Evolutionary conservation across 2,329 filamentous ascomycete species (phyloP).

Genomic region (Aurifilum marmelostoma): DNA sequence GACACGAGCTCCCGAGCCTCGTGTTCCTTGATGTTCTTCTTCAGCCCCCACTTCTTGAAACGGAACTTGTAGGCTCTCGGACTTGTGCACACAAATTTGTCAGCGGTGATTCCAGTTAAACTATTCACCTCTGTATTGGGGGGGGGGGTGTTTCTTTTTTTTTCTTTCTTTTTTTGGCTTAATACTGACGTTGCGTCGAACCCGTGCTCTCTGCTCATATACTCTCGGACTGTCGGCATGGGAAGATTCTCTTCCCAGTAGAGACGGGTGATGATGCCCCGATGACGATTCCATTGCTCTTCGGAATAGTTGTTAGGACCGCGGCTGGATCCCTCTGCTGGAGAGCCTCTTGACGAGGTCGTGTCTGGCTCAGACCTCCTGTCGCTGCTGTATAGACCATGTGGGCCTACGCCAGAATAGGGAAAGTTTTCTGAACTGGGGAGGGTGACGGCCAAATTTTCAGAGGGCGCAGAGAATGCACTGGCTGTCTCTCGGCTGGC

Average conservation of each 20-base stretch:
- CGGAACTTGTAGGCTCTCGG: slow-evolving; percentile 13
- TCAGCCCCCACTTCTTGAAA: slow-evolving; percentile 12
- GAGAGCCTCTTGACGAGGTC: not conserved
- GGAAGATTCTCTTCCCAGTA: slow-evolving; percentile 12
- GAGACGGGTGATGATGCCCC: not conserved
- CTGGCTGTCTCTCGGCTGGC: not conserved
- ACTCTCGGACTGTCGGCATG: slow-evolving; percentile 13
- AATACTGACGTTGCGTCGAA: slow-evolving; percentile 10
- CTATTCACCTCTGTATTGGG: too few species aligned
- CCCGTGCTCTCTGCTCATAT: not conserved
- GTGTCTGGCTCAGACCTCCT: not conserved
- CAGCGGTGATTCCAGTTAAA: not conserved
- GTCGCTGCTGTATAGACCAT: not conserved
- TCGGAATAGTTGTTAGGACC: not conserved
- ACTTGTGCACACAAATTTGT: not conserved
- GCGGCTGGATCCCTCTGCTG: not conserved
- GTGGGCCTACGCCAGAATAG: not conserved
- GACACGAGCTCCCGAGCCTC: slow-evolving; percentile 12
- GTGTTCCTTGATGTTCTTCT: slow-evolving; percentile 11
- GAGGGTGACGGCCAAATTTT: not conserved
- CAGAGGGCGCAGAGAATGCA: not conserved
- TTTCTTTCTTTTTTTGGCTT: not conserved
- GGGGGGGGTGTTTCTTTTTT: too few species aligned
- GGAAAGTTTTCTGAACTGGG: not conserved
- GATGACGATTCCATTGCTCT: slow-evolving; percentile 8